Evolutionary conservation across 257 asterid genomes (phyloP).

Genomic region (Striga asiatica): DNA sequence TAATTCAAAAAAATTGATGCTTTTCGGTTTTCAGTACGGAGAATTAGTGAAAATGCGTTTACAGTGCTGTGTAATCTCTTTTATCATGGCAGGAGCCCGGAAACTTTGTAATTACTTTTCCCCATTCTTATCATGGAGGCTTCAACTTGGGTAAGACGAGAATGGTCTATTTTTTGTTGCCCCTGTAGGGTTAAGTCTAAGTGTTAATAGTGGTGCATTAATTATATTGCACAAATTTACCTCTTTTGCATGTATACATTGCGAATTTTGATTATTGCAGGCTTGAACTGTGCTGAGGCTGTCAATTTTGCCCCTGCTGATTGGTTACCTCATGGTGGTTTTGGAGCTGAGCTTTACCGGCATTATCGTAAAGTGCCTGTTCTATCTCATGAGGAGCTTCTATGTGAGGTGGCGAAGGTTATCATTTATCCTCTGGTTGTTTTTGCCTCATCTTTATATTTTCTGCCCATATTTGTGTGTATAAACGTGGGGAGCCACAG

Average conservation of each 20-base stretch:
- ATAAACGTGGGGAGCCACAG: not conserved
- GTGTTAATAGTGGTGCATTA: not conserved
- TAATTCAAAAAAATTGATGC: not conserved
- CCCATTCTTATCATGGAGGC: conserved; percentile 96
- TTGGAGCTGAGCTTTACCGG: conserved; percentile 88
- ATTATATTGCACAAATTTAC: not conserved
- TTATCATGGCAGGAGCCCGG: conserved; percentile 82
- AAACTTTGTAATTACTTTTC: conserved; percentile 87
- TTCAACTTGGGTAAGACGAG: conserved; percentile 78
- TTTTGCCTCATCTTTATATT: conserved; percentile 12
- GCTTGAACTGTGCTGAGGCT: conserved; percentile 97
- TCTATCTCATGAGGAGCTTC: conserved; percentile 86
- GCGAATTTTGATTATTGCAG: conserved; percentile 33
- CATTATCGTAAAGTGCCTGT: conserved; percentile 82
- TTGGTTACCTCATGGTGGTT: conserved; percentile 97
- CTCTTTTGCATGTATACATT: conserved; percentile 14
- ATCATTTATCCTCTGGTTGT: conserved; percentile 16
- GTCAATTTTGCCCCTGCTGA: conserved; percentile 99
- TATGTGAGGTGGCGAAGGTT: conserved; percentile 85
- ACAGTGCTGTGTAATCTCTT: conserved; percentile 4
- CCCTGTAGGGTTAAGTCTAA: not conserved
- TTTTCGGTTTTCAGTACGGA: not conserved
- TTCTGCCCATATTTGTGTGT: conserved; percentile 4
- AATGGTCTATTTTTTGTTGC: conserved; percentile 7
- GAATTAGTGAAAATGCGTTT: not conserved